These are phyloP conservation scores for Nitzschia sp. DNA, from an alignment of 108 stramenopile genomes.

Conservation along the genomic window DNA sequence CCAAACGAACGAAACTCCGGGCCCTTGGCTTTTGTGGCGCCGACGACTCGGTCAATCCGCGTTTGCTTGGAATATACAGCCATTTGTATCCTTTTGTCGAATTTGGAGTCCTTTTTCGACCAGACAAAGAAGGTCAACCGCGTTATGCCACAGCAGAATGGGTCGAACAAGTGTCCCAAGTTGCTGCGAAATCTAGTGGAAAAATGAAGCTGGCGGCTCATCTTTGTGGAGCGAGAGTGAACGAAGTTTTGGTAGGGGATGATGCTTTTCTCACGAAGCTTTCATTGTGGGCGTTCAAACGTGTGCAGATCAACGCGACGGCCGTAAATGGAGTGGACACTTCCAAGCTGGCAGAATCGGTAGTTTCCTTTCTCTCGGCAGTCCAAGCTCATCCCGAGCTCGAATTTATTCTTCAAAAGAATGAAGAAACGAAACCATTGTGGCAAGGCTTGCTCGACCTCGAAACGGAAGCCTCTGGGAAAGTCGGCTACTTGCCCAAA, in stretches of 20 bases:
- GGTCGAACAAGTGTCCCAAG: constrained; percentile 58
- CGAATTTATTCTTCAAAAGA: constrained; percentile 94
- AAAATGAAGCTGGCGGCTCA: constrained; percentile 87
- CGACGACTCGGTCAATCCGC: constrained; percentile 89
- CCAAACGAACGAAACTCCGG: constrained; percentile 29
- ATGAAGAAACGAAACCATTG: constrained; percentile 81
- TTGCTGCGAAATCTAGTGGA: constrained; percentile 6
- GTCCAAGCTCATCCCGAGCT: constrained; percentile 49
- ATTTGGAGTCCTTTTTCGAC: constrained; percentile 92
- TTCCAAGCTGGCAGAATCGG: constrained; percentile 49
- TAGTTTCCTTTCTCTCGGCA: constrained; percentile 42
- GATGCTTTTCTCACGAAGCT: constrained; percentile 62
- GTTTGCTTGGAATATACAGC: constrained; percentile 57
- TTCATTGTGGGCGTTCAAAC: constrained; percentile 66
- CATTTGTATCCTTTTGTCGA: constrained; percentile 78
- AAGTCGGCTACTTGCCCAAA: constrained; percentile 24
- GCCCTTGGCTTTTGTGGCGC: constrained; percentile 93
- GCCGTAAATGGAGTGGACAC: constrained; percentile 92
- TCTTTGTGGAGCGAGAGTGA: constrained; percentile 85
- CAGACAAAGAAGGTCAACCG: constrained; percentile 89
- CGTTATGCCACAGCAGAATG: constrained; percentile 80
- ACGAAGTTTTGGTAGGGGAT: constrained; percentile 77
- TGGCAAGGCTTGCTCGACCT: constrained; percentile 63
- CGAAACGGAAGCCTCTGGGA: constrained; percentile 19
- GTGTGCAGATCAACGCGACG: constrained; percentile 96